Conservation (phyloP, 2,329 filamentous ascomycete species). For the Botrytis aclada region DNA sequence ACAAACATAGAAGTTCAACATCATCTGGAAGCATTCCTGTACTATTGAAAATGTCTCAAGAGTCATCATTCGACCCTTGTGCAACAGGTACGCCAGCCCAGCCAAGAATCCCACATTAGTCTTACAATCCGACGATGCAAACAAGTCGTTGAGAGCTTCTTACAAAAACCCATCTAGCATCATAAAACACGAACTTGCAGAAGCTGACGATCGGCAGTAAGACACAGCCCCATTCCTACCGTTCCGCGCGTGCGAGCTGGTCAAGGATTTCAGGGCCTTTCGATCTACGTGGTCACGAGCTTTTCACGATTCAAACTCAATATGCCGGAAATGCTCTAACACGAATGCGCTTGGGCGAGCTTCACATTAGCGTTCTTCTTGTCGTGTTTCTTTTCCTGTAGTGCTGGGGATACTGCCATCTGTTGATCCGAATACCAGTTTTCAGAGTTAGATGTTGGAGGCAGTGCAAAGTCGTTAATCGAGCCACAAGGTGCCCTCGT, state of each 20-base stretch:
- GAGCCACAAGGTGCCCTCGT: conserved; percentile 18
- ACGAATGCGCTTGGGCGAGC: neutral
- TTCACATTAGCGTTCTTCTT: neutral
- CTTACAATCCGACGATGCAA: neutral
- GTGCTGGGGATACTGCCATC: neutral
- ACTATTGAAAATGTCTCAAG: neutral
- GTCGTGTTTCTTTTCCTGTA: neutral
- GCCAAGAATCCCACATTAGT: neutral
- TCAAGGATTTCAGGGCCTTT: neutral
- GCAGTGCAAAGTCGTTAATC: conserved; percentile 16
- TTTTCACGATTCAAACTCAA: neutral
- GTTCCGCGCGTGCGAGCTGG: neutral
- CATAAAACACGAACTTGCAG: conserved; percentile 11
- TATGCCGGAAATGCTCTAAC: conserved; percentile 2
- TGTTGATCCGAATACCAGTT: neutral
- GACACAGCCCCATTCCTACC: neutral
- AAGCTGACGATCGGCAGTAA: conserved; percentile 3
- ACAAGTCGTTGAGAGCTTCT: neutral
- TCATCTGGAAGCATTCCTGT: neutral
- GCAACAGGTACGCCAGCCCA: neutral
- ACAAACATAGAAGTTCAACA: neutral
- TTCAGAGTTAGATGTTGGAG: conserved; percentile 1
- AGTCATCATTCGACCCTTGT: neutral
- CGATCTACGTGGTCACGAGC: neutral
- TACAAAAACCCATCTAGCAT: neutral